Percentiles rank a stretch among this genome's conserved stretches.
phyloP scores from a whole-genome alignment of 177 flowering plant species.

The Telopea speciosissima region DNA sequence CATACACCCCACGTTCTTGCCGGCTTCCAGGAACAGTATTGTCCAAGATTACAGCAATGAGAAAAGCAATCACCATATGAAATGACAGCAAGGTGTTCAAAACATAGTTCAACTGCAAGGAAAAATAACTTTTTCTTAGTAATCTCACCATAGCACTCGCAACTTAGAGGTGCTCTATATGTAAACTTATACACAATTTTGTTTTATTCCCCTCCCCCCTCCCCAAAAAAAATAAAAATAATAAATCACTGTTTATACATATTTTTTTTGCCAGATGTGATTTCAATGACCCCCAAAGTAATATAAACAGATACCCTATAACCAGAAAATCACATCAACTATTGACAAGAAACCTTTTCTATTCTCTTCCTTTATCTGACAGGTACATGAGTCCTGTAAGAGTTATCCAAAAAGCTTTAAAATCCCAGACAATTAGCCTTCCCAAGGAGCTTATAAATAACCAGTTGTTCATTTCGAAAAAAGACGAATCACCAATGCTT shows the following conservation, averaged over 20 bases:
- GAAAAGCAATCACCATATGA: conserved; percentile 92
- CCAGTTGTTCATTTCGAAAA: background rate
- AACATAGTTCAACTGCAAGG: conserved; percentile 78
- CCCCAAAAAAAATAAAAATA: too few relatives aligned
- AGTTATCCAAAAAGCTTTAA: background rate
- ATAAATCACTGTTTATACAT: too few relatives aligned
- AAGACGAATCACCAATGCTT: background rate
- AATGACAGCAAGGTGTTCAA: conserved; percentile 78
- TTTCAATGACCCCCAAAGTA: too few relatives aligned
- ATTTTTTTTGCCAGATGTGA: too few relatives aligned
- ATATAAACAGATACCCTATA: too few relatives aligned
- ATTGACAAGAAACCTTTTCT: too few relatives aligned
- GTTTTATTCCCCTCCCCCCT: background rate
- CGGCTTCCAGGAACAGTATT: conserved; percentile 93
- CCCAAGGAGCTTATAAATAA: too few relatives aligned
- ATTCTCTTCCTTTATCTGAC: background rate
- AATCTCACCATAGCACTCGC: too few relatives aligned
- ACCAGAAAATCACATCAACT: too few relatives aligned
- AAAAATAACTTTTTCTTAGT: background rate
- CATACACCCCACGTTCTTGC: conserved; percentile 92
- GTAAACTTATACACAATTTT: too few relatives aligned
- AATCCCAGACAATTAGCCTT: background rate
- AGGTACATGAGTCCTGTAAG: background rate
- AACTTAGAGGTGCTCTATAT: background rate
- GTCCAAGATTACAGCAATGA: conserved; percentile 77